Evolutionary conservation across 257 asterid genomes (phyloP).

Genomic region (Solanum sejunctum): DNA sequence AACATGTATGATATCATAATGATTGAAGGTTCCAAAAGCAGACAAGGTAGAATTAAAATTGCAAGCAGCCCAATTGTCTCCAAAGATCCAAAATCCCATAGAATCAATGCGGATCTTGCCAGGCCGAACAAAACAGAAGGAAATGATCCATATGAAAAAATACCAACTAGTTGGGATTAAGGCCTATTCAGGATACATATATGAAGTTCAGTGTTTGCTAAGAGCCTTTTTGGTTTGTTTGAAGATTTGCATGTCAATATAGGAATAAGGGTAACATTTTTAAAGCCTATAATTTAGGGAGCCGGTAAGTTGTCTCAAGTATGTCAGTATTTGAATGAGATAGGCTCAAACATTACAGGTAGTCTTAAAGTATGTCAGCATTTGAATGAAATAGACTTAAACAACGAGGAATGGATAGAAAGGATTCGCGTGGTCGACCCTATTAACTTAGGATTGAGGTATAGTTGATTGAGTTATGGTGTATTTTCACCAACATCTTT

Average conservation of each 20-base stretch:
- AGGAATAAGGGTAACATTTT: not conserved
- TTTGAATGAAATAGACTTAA: not conserved
- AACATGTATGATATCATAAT: not conserved
- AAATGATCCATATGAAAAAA: not conserved
- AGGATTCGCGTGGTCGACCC: not conserved
- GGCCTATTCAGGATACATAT: not conserved
- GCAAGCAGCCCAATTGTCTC: not conserved
- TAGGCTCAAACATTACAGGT: not conserved
- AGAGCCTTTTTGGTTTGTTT: not conserved
- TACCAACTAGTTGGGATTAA: not conserved
- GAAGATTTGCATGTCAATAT: not conserved
- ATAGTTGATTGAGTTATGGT: not conserved
- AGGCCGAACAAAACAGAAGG: not conserved
- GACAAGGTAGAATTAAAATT: not conserved
- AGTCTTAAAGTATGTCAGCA: not conserved
- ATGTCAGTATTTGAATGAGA: not conserved
- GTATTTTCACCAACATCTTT: not conserved
- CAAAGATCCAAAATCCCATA: not conserved
- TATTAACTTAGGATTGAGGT: not conserved
- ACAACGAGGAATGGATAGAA: not conserved
- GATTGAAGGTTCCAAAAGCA: not conserved
- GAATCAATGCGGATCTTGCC: not conserved
- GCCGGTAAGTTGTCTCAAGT: not conserved
- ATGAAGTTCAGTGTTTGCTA: not conserved
- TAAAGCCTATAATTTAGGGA: not conserved